phyloP scores from a whole-genome alignment of 306 rosid genomes.

The Corylus avellana region DNA sequence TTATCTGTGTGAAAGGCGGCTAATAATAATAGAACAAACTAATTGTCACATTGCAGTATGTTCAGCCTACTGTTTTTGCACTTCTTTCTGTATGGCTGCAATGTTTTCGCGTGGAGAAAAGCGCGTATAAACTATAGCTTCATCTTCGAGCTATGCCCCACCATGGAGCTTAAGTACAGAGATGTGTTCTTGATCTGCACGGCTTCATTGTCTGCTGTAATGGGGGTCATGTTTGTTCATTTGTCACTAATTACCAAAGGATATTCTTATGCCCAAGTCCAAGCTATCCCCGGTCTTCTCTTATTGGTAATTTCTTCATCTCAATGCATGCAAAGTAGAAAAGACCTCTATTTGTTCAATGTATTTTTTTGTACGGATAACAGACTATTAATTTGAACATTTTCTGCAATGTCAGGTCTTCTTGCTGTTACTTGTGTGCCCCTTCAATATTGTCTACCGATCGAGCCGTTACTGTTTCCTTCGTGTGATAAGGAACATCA shows the following conservation, averaged over 20 bases:
- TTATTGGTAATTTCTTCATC: slow-evolving; percentile 57
- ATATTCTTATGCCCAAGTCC: slow-evolving; percentile 68
- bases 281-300: slow-evolving; percentile 81
- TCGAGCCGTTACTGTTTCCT: slow-evolving; percentile 84
- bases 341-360: not conserved
- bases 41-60: slow-evolving; percentile 65
- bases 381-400: not conserved
- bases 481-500: slow-evolving; percentile 79
- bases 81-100: slow-evolving; percentile 91
- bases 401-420: slow-evolving; percentile 53
- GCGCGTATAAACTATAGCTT: slow-evolving; percentile 85
- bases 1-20: slow-evolving; percentile 8
- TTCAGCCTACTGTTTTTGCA: slow-evolving; percentile 96
- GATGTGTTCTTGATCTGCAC: slow-evolving; percentile 86
- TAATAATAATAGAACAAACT: slow-evolving; percentile 13
- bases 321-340: not conserved
- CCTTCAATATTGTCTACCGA: slow-evolving; percentile 71
- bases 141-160: slow-evolving; percentile 76
- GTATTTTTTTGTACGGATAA: not conserved
- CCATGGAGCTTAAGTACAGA: slow-evolving; percentile 81
- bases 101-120: slow-evolving; percentile 87
- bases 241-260: slow-evolving; percentile 74
- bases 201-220: slow-evolving; percentile 68
- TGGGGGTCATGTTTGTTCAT: slow-evolving; percentile 85
- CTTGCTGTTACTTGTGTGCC: slow-evolving; percentile 67